Evolutionary conservation across 2,329 filamentous ascomycete genomes (phyloP).

Genomic region (Talaromyces sp.): DNA sequence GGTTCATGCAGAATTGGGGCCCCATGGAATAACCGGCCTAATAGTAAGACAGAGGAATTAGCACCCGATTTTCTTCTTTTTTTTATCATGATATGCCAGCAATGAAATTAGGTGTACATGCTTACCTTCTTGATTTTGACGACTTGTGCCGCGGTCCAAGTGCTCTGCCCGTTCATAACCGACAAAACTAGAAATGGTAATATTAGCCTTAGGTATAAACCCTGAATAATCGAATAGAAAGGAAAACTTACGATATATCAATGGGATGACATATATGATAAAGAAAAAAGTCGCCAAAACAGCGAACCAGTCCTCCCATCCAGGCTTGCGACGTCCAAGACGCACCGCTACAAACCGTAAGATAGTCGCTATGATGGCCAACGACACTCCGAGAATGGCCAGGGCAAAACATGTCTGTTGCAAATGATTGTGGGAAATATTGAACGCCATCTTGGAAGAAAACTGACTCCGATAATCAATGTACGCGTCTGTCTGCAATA

Average conservation of each 20-base stretch:
- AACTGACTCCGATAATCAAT: background rate
- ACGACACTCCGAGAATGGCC: constrained; percentile 6
- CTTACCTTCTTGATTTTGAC: constrained; percentile 13
- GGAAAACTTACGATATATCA: constrained; percentile 12
- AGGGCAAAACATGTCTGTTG: constrained; percentile 13
- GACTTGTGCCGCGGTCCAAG: background rate
- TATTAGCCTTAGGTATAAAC: background rate
- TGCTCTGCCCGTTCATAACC: constrained; percentile 9
- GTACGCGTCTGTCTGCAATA: no score
- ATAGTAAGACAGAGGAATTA: background rate
- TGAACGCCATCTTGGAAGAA: background rate
- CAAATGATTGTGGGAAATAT: constrained; percentile 6
- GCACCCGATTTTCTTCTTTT: background rate
- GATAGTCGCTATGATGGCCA: constrained; percentile 6
- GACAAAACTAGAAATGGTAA: constrained; percentile 1
- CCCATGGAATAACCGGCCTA: constrained; percentile 13
- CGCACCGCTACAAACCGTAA: constrained; percentile 10
- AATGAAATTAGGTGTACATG: background rate
- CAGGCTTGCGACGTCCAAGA: constrained; percentile 1
- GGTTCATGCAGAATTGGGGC: constrained; percentile 14
- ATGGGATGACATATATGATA: constrained; percentile 11
- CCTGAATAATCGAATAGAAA: background rate
- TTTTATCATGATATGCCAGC: background rate
- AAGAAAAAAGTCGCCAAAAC: constrained; percentile 13
- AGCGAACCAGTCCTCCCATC: constrained; percentile 11